phyloP scores from a whole-genome alignment of 352 stramenopile genomes.

The Pythium coloratum region DNA sequence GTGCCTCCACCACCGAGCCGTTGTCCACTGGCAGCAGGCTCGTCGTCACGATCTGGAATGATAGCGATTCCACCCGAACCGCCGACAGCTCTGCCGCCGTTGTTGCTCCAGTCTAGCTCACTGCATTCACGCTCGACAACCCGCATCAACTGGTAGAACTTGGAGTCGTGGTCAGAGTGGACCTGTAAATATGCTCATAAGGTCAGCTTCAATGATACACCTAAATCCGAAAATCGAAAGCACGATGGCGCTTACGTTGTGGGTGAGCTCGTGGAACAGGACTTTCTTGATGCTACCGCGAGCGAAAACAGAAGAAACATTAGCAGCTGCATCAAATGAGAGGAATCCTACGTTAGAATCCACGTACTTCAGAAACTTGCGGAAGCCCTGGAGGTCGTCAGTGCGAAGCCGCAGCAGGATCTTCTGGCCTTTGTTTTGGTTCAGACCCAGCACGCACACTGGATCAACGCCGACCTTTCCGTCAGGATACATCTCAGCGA shows the following conservation, averaged over 20 bases:
- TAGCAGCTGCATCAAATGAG: background rate
- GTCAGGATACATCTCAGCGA: slow-evolving; percentile 90
- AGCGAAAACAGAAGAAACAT: background rate
- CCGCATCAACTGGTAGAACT: slow-evolving; percentile 85
- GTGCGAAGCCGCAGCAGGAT: slow-evolving; percentile 94
- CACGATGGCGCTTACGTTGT: slow-evolving; percentile 72
- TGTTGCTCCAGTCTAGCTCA: slow-evolving; percentile 70
- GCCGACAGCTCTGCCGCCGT: slow-evolving; percentile 38
- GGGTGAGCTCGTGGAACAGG: slow-evolving; percentile 93
- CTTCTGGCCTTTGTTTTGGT: slow-evolving; percentile 94
- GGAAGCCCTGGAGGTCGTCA: slow-evolving; percentile 92
- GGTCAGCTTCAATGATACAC: background rate
- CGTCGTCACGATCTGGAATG: slow-evolving; percentile 27
- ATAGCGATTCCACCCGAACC: slow-evolving; percentile 20
- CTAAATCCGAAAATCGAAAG: slow-evolving; percentile 1
- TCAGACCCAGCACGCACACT: slow-evolving; percentile 91
- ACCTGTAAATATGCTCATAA: slow-evolving; percentile 33
- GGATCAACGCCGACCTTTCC: slow-evolving; percentile 89
- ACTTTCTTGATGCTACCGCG: slow-evolving; percentile 90
- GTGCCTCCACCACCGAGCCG: slow-evolving; percentile 41
- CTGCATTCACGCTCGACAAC: slow-evolving; percentile 72
- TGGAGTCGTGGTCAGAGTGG: slow-evolving; percentile 72
- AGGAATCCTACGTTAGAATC: background rate
- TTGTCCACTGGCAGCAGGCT: slow-evolving; percentile 19
- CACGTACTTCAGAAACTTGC: slow-evolving; percentile 77